Conservation (phyloP, 306 rosid genomes). For the Glycine soja region DNA sequence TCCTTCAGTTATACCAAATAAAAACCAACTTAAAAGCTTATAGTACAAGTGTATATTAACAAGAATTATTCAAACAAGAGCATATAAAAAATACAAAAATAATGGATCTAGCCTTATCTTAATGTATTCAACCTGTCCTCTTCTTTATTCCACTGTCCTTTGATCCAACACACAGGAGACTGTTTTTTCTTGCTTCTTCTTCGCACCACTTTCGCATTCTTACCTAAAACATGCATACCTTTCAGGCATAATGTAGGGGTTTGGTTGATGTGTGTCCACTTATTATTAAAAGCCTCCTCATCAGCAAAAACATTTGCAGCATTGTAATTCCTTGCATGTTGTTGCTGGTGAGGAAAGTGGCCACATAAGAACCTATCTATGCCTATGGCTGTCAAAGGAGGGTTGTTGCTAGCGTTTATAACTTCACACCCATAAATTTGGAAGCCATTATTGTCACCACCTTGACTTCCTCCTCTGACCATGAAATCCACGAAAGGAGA, state of each 20-base stretch:
- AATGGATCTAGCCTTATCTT: not conserved
- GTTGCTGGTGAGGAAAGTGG: slow-evolving; percentile 43
- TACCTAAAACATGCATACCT: slow-evolving; percentile 3
- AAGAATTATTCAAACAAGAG: not conserved
- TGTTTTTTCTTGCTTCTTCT: slow-evolving; percentile 50
- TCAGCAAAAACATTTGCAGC: slow-evolving; percentile 12
- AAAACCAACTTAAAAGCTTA: too few relatives aligned
- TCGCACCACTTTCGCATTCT: slow-evolving; percentile 33
- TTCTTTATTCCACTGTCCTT: slow-evolving; percentile 79
- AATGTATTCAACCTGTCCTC: slow-evolving; percentile 73
- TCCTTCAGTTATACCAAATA: slow-evolving; percentile 49
- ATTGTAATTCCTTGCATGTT: slow-evolving; percentile 36
- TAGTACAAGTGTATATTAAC: not conserved
- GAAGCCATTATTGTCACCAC: slow-evolving; percentile 3
- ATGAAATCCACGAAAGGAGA: slow-evolving; percentile 44
- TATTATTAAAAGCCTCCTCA: slow-evolving; percentile 42
- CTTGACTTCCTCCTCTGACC: slow-evolving; percentile 16
- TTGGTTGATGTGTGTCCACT: slow-evolving; percentile 42
- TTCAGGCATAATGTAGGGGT: slow-evolving; percentile 35
- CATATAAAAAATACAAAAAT: not conserved
- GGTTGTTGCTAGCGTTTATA: slow-evolving; percentile 15
- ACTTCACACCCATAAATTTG: slow-evolving; percentile 31
- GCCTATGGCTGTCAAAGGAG: slow-evolving; percentile 70
- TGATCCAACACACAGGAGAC: slow-evolving; percentile 51
- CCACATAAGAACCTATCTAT: slow-evolving; percentile 70